Evolutionary conservation across 106 monocot genomes (phyloP).

Genomic region (Allium cepa): DNA sequence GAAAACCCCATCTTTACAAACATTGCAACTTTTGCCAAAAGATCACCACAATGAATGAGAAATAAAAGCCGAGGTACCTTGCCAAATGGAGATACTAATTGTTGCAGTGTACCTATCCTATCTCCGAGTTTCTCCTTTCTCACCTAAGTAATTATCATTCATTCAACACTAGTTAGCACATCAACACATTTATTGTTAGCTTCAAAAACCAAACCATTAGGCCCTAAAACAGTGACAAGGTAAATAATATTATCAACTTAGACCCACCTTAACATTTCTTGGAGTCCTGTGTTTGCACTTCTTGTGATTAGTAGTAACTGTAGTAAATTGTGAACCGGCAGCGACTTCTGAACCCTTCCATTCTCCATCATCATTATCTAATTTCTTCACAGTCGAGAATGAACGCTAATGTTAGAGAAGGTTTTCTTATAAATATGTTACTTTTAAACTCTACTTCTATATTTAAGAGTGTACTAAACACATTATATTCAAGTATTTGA

Average conservation of each 20-base stretch:
- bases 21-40: no score
- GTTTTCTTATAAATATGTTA: no score
- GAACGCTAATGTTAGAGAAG: neutral
- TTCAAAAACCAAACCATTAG: neutral
- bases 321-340: neutral
- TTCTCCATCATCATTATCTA: neutral
- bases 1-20: neutral
- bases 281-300: neutral
- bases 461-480: no score
- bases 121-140: conserved; percentile 94
- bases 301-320: neutral
- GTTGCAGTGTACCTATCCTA: conserved; percentile 77
- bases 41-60: neutral
- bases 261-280: conserved; percentile 1
- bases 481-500: no score
- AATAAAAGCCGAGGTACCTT: conserved; percentile 37
- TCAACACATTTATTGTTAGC: no score
- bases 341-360: neutral
- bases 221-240: no score
- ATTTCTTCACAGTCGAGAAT: neutral
- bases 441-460: no score
- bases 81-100: conserved; percentile 93
- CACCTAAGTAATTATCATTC: conserved; percentile 28
- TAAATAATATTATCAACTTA: neutral
- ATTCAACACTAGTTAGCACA: neutral